Base-by-base conservation (phyloP, 1,139 yeast species). In the Hyphopichia wangnamkhiaoensis region DNA sequence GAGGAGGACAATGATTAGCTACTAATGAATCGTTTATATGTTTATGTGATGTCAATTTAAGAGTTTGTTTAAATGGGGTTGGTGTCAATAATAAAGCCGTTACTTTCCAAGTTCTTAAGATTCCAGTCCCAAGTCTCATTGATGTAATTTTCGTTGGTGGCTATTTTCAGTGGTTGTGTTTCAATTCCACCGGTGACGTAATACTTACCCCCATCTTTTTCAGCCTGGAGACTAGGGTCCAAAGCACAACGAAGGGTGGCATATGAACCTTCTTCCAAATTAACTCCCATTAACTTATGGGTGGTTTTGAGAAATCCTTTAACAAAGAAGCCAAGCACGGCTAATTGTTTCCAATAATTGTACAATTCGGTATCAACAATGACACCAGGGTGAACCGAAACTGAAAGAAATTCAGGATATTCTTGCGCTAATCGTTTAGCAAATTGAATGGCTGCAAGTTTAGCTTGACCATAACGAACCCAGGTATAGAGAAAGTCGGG, bases 161-260 rank as follows among this genome's bases (percentile, higher is more conserved):
- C 72, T 12, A 56, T 42, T 15, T 40, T 48, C 31, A 57, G 57
- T 7, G 71, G 63, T 2, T 24, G 39, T 5, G 53, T 54, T 25
- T 53, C 55, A 2, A 40, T 37, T 6, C 77, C 93, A 32, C 76
- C 80, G 1, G 86, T 74, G 13, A 79, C 77, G 48, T 72, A 81
- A 55, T 81, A 84, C 48, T 80, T 79, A 2, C 95, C 95, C 51
- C 79, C 83, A 53, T 82, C 84, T n/a, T 64, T 64, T 20, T 73
- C 76, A 7, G 70, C 52, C 3, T 76, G 62, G n/a, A 68, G 45
- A 0, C 38, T 32, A 2, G 59, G 53, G 42, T 69, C 74, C 42
- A 70, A 40, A 0, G 70, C 71, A 5, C 62, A 66, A 37, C 59
- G 53, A 33, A 71, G 59, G 2, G 71, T 48, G 7, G 74, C 63